These are phyloP conservation scores for Ceratocystis cubensis DNA, from an alignment of 2,329 filamentous ascomycete genomes.

Conservation along the genomic window DNA sequence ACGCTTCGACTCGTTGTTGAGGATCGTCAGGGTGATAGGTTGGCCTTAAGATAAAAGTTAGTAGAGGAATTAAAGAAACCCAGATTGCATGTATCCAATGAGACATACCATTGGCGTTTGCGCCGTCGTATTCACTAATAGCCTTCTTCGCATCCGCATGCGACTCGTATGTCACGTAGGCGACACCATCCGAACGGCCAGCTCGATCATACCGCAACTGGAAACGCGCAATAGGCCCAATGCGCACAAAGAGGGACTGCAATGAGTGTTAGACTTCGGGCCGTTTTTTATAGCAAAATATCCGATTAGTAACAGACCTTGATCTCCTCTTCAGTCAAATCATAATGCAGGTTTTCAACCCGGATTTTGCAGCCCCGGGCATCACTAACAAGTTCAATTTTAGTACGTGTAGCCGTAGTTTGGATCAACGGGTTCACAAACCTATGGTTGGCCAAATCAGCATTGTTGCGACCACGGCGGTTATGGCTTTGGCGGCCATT, in stretches of 20 bases:
- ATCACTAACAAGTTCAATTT: constrained; percentile 31
- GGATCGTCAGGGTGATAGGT: constrained; percentile 61
- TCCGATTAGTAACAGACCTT: constrained; percentile 39
- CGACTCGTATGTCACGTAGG: constrained; percentile 67
- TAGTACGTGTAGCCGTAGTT: background rate
- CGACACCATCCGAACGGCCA: constrained; percentile 73
- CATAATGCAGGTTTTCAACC: constrained; percentile 86
- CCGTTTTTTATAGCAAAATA: background rate
- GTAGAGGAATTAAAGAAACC: background rate
- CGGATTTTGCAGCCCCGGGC: constrained; percentile 56
- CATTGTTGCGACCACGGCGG: constrained; percentile 33
- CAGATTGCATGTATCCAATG: background rate
- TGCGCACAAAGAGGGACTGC: constrained; percentile 52
- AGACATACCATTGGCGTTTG: constrained; percentile 64
- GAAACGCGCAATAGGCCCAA: constrained; percentile 58
- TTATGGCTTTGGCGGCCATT: constrained; percentile 40
- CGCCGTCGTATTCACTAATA: constrained; percentile 70
- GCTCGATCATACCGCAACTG: constrained; percentile 74
- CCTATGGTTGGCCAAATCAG: constrained; percentile 13
- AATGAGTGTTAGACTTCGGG: background rate
- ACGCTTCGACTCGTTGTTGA: constrained; percentile 40
- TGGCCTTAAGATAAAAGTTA: constrained; percentile 41
- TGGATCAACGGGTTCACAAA: background rate
- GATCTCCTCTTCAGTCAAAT: constrained; percentile 73
- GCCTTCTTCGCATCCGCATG: constrained; percentile 60